Conservation (phyloP, 768 basidiomycete species). For the Tricholoma terreum region DNA sequence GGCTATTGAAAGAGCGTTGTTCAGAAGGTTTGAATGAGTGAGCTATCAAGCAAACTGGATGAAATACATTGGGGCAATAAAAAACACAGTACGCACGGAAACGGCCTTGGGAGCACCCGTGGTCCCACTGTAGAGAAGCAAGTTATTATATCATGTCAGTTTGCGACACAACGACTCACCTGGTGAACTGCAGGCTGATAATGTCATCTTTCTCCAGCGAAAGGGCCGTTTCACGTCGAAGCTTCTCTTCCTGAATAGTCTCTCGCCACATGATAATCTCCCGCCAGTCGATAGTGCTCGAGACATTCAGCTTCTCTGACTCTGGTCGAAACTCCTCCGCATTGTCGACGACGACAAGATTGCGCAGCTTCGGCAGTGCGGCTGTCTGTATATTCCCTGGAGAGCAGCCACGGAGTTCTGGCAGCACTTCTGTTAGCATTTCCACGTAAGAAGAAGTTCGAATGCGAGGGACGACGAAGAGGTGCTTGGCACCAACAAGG, state of each 20-base stretch:
- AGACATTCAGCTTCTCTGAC: constrained; percentile 41
- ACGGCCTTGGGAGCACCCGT: constrained; percentile 83
- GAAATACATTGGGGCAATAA: not conserved
- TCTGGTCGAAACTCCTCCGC: constrained; percentile 34
- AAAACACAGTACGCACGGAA: constrained; percentile 46
- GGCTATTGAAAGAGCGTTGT: constrained; percentile 71
- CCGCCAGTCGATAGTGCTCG: constrained; percentile 63
- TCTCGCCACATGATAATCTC: constrained; percentile 71
- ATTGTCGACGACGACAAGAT: constrained; percentile 69
- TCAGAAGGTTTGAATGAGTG: constrained; percentile 76
- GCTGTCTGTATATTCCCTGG: constrained; percentile 59
- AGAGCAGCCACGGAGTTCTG: constrained; percentile 44
- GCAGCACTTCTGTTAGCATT: constrained; percentile 56
- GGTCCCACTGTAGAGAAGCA: constrained; percentile 53
- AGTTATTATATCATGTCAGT: not conserved
- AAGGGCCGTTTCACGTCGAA: constrained; percentile 40
- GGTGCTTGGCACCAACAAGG: constrained; percentile 62
- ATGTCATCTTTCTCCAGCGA: constrained; percentile 61
- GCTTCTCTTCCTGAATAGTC: constrained; percentile 38
- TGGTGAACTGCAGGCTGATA: constrained; percentile 84
- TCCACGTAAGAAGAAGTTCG: constrained; percentile 62
- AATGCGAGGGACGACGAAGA: constrained; percentile 70
- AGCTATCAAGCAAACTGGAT: constrained; percentile 41
- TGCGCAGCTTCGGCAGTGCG: constrained; percentile 57
- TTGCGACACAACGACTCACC: constrained; percentile 36